Evolutionary conservation across 164 flowering plant genomes (phyloP).

Genomic region (Piper betle): DNA sequence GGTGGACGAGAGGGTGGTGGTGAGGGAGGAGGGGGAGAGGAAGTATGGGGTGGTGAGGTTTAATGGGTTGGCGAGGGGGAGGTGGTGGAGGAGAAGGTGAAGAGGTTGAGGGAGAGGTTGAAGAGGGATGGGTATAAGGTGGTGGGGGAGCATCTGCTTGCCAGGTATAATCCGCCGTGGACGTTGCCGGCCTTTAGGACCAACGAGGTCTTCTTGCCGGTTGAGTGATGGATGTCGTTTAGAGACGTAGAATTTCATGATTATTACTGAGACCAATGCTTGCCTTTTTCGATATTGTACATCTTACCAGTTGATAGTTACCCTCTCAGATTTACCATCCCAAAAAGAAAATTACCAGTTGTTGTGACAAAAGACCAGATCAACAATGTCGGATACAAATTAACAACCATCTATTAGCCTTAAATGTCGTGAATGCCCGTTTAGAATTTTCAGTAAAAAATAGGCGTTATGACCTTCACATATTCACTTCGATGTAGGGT

Average conservation of each 20-base stretch:
- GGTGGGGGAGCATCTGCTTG: constrained; percentile 42
- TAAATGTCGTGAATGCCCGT: too few species aligned
- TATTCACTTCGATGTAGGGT: too few species aligned
- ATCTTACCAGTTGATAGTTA: too few species aligned
- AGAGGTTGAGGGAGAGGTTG: constrained; percentile 42
- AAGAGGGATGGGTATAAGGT: constrained; percentile 65
- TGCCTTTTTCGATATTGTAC: too few species aligned
- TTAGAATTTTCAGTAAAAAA: too few species aligned
- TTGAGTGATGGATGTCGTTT: constrained; percentile 24
- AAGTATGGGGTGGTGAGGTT: constrained; percentile 69
- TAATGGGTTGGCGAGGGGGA: constrained; percentile 49
- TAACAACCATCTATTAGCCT: too few species aligned
- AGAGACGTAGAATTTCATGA: background rate
- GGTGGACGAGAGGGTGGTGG: constrained; percentile 67
- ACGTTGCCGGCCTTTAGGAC: constrained; percentile 65
- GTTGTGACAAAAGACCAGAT: too few species aligned
- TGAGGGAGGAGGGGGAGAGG: constrained; percentile 67
- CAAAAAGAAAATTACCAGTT: too few species aligned
- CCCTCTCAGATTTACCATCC: too few species aligned
- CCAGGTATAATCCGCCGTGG: constrained; percentile 87
- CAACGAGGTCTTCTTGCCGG: constrained; percentile 68
- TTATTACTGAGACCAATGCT: background rate
- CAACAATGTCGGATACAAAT: too few species aligned
- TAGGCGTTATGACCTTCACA: too few species aligned
- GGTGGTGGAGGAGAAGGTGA: constrained; percentile 55